These are phyloP conservation scores for Fusarium pseudograminearum DNA, from an alignment of 2,329 filamentous ascomycete species.

Conservation along the genomic window DNA sequence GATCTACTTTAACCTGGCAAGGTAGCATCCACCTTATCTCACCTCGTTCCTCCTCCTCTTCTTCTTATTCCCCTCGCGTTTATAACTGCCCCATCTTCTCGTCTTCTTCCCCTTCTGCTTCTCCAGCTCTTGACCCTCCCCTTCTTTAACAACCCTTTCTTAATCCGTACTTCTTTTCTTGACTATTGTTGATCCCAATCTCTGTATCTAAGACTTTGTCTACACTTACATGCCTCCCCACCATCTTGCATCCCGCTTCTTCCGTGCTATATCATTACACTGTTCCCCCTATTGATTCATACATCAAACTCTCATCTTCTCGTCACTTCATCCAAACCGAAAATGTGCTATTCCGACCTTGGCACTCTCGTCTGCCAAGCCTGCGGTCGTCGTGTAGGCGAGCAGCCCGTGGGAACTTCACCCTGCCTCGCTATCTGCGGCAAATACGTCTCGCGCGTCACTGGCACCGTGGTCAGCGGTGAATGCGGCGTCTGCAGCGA, in stretches of 20 bases:
- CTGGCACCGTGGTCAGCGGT: slow-evolving; percentile 39
- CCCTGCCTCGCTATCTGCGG: slow-evolving; percentile 44
- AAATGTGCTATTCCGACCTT: slow-evolving; percentile 45
- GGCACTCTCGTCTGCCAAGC: slow-evolving; percentile 41
- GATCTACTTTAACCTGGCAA: slow-evolving; percentile 16
- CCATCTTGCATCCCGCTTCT: slow-evolving; percentile 21
- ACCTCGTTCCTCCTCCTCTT: not conserved
- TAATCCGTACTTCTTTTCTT: slow-evolving; percentile 7
- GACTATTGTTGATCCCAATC: slow-evolving; percentile 2
- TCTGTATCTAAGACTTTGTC: slow-evolving; percentile 27
- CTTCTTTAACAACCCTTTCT: slow-evolving; percentile 11
- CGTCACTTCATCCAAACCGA: not conserved
- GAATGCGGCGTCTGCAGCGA: slow-evolving; percentile 46
- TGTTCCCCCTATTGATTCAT: not conserved
- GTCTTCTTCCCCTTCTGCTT: slow-evolving; percentile 13
- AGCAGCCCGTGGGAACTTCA: slow-evolving; percentile 42
- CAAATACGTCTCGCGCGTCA: slow-evolving; percentile 47
- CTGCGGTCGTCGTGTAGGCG: slow-evolving; percentile 44
- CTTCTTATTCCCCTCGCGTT: slow-evolving; percentile 12
- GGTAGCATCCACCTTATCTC: slow-evolving; percentile 30
- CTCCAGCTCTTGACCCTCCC: slow-evolving; percentile 1
- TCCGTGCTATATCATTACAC: slow-evolving; percentile 10
- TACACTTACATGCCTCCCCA: slow-evolving; percentile 28
- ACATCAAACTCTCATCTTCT: not conserved
- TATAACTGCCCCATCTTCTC: not conserved